Percentiles rank a stretch among this genome's conserved stretches.
Evolutionary conservation across 805 yeast species (phyloP).

Genomic region (Candida sakaeoensis): DNA sequence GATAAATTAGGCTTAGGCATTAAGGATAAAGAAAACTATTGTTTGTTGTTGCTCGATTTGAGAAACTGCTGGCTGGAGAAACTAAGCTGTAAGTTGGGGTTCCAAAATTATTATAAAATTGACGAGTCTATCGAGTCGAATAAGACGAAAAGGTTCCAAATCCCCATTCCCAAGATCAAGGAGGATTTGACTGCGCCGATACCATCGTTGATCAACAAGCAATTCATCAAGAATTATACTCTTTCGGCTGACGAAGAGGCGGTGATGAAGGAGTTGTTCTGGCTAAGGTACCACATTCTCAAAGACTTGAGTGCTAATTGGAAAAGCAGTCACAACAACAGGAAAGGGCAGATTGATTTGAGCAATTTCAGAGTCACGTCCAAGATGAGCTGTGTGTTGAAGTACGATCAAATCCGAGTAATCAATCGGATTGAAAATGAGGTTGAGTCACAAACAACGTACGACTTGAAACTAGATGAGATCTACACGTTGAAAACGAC

Average conservation of each 20-base stretch:
- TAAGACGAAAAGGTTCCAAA: constrained; percentile 49
- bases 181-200: constrained; percentile 49
- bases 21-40: constrained; percentile 46
- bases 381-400: constrained; percentile 54
- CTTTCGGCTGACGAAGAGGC: constrained; percentile 53
- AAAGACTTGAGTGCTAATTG: constrained; percentile 62
- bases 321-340: constrained; percentile 34
- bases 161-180: constrained; percentile 64
- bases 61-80: constrained; percentile 77
- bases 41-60: constrained; percentile 68
- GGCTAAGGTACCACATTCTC: constrained; percentile 73
- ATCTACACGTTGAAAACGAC: constrained; percentile 50
- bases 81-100: constrained; percentile 23
- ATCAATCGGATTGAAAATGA: neutral
- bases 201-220: constrained; percentile 69
- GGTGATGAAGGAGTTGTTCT: constrained; percentile 62
- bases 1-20: constrained; percentile 12
- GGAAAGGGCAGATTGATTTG: constrained; percentile 61
- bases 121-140: constrained; percentile 26
- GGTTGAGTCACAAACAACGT: constrained; percentile 12
- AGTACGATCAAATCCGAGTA: constrained; percentile 42
- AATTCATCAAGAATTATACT: constrained; percentile 58
- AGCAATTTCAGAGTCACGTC: constrained; percentile 61
- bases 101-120: constrained; percentile 27
- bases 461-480: constrained; percentile 39